Evolutionary conservation across 148 eudicot genomes (phyloP), one percentile per base, ranked within the genome.

Genomic region (Diospyros lotus): DNA sequence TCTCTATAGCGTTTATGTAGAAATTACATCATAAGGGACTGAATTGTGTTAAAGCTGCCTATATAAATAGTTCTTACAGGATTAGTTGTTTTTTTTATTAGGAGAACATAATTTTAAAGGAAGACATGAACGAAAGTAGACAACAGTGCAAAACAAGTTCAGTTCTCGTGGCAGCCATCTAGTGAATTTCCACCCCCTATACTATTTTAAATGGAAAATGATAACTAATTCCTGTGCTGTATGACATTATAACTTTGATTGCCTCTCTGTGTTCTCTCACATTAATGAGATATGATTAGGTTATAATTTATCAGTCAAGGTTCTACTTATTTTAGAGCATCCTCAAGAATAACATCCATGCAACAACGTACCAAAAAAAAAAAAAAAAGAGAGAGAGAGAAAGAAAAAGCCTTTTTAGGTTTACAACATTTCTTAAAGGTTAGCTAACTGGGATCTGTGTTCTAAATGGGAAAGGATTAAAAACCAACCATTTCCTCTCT

Each of bases 401-500:
- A 28, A 28, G 28, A 43, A 9, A 17, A 6, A 40, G 0, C 6
- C 46, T 48, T 5, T 48, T 67, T 54, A 67, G 56, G 56, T 46
- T 8, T 41, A 48, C n/a, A 7, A 1, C 42, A 48, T 48, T 67
- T 67, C 42, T 50, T 17, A 48, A 67, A 48, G 71, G 5, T 67
- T 9, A 1, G 15, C 52, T n/a, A 66, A 18, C 15, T 10, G 56
- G 18, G 40, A 15, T 67, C 6, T 17, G 55, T 15, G 50, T 67
- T 50, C 40, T 48, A 48, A 46, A 50, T 46, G 71, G 45, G 38
- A 67, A 48, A 46, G 9, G 52, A 51, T 18, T 28, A 39, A 67
- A 67, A 66, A 66, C 17, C 54, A 66, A 45, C 53, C 68, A 64
- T 66, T 42, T 67, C 45, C 41, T 62, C n/a, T 17, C 46, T 76